Evolutionary conservation across 75 land plant genomes (phyloP), one percentile per base, ranked within the genome.

Genomic region (Sequoiadendron giganteum): DNA sequence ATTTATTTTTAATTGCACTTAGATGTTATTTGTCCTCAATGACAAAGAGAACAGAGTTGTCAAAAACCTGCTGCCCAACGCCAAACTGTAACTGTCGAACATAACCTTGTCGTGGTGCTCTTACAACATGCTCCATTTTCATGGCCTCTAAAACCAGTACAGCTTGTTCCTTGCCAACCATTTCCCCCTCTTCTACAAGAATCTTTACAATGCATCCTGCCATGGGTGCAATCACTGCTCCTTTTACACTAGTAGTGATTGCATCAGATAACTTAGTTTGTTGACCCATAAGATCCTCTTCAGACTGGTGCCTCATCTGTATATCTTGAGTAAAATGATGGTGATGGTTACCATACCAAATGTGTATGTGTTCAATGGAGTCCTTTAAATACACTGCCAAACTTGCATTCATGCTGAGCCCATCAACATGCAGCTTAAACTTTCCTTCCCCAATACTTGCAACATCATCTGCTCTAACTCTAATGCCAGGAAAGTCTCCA

Each of bases 51-150:
- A 90, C 83, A 89, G 88, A 89, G 73, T 91, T 89, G 72, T 96
- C 97, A 34, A 87, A 88, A 80, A 96, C 93, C 70, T 95, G 95
- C 87, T 96, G 94, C 28, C 96, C 96, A 83, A 91, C 83, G 25
- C 58, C 86, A n/a, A 94, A 90, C 34, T 86, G 73, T 39, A 96
- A 89, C 73, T 90, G 89, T 83, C 86, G 84, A 56, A 95, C 90
- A 86, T 39, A 55, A 6, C 97, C 97, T 78, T 89, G 82, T 72
- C 45, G 34, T 47, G 96, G 95, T 87, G 97, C 92, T 84, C 92
- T 94, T 34, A 96, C 97, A 90, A 95, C 89, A 90, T 96, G 97
- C 96, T 98, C 99, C 99, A 98, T 98, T 87, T 97, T 98, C 99
- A 98, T 98, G 68, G 99, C 99, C 90, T 98, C 99, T 49, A 98